These are phyloP conservation scores for Erodium maritimum DNA, from an alignment of 345 rosid species.

Conservation along the genomic window DNA sequence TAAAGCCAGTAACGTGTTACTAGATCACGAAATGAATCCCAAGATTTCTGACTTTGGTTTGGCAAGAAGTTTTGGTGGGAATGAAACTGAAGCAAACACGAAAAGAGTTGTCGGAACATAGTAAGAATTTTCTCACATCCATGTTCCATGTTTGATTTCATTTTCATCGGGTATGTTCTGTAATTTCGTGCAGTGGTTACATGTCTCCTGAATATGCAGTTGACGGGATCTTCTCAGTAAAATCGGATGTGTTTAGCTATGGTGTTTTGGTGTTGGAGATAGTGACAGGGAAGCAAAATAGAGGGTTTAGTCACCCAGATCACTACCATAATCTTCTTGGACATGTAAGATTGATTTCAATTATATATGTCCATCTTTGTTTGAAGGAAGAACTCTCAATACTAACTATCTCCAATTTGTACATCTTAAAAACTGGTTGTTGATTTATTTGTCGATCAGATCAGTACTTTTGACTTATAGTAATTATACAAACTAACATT, in stretches of 20 bases:
- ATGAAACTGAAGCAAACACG: too few relatives aligned
- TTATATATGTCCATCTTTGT: background rate
- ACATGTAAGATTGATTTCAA: conserved; percentile 1
- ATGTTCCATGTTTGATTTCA: background rate
- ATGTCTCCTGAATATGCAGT: conserved; percentile 8
- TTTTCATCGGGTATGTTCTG: background rate
- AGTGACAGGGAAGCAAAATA: conserved; percentile 7
- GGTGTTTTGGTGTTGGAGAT: conserved; percentile 10
- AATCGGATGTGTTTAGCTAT: conserved; percentile 10
- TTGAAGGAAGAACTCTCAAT: too few relatives aligned
- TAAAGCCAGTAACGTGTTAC: conserved; percentile 28
- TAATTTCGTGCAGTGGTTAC: conserved; percentile 5
- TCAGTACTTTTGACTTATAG: too few relatives aligned
- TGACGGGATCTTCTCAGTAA: conserved; percentile 4
- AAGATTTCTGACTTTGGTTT: conserved; percentile 42
- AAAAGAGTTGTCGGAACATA: conserved; percentile 29
- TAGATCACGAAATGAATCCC: conserved; percentile 29
- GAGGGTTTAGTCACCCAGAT: conserved; percentile 10
- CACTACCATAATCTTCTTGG: conserved; percentile 4
- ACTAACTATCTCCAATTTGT: too few relatives aligned
- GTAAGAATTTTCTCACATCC: conserved; percentile 11
- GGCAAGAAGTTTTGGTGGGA: conserved; percentile 30
- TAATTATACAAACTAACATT: too few relatives aligned
- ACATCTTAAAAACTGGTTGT: too few relatives aligned
- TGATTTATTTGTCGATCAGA: too few relatives aligned